Evolutionary conservation across 208 protist species (phyloP), one percentile per base, ranked within the genome.

Genomic region (Leptomonas seymouri): DNA sequence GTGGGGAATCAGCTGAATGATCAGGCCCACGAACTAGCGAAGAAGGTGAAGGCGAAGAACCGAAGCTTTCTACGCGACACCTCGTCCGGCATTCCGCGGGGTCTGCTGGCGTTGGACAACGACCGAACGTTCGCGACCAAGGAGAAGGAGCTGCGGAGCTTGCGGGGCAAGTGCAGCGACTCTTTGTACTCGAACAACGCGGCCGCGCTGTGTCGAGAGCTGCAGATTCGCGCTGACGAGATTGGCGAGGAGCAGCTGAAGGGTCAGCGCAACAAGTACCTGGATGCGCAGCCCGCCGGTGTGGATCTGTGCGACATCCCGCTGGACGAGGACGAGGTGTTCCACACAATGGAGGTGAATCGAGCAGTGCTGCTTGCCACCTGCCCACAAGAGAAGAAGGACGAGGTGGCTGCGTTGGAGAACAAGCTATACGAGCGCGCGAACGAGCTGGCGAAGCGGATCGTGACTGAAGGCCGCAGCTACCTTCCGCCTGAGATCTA

Each of bases 1-100:
- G 67, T 91, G 39, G 70, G 84, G 68, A 63, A 79, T 49, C 61
- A 69, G n/a, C 73, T 93, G 21, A 93, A 93, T 56, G 78, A 80
- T 21, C 83, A 84, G 25, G 82, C 82, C 8, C 82, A 91, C 55
- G 80, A 71, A 42, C 66, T 96, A 21, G 91, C 91, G 5, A 49
- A 57, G 20, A 65, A 73, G 39, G 56, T 79, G 30, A 93, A 93
- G 69, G 72, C 67, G 36, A 54, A 31, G 7, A 60, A 70, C 18
- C 84, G 91, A 42, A 63, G 55, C 12, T 93, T 93, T 50, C 71
- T 96, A 57, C 74, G 80, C 25, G 57, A 67, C 50, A 41, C 44
- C 31, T 87, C 83, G 18, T 77, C 67, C 21, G 87, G 81, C 62
- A 78, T 93, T 45, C 87, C 87, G 0, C 78, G 71, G 46, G 59